Evolutionary conservation across 2,329 filamentous ascomycete species (phyloP), one percentile per base, ranked within the genome.

Genomic region (Xylariales sp.): DNA sequence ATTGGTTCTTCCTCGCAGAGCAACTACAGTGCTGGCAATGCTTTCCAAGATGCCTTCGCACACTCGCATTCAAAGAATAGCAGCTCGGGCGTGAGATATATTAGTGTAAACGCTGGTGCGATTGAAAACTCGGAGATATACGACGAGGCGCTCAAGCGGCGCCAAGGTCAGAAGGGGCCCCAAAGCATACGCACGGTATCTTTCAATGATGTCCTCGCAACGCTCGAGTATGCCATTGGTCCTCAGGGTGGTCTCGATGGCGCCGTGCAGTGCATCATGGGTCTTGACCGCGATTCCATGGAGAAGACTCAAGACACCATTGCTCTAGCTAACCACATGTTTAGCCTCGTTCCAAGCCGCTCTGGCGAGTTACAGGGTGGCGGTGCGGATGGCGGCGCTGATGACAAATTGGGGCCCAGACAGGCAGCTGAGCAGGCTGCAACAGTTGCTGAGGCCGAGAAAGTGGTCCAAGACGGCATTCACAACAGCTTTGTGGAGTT

Each of bases 31-130:
- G 41, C 41, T 4, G 38, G 39, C 25, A 52, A 49, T 42, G 42
- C 40, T 10, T 47, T 44, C 44, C 42, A 41, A 29, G 46, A 50
- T 29, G 42, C 40, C 5, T 50, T 45, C 12, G 46, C 44, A 16
- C 43, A 37, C 15, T 23, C 39, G 5, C 37, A 38, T 10, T 29
- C 14, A 6, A 30, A 29, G 25, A 34, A 15, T 25, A 19, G 33
- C 7, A 24, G 18, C 16, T 37, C 32, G 20, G 12, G 38, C 16
- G 45, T 40, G 10, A 37, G 30, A 8, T 49, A 45, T 21, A 35
- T 40, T 6, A 33, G 44, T 28, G 28, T 49, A 18, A 46, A 43
- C 16, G 29, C 45, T 21, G 40, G 40, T 15, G 40, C 40, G 6
- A 37, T 49, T 14, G 46, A 46, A 27, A 39, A 43, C 12, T 42